A percentile compares a stretch with the other conserved stretches of the same genome.
These are phyloP conservation scores for Alternaria gansuensis DNA, from an alignment of 2,329 filamentous ascomycete genomes.

Conservation along the genomic window DNA sequence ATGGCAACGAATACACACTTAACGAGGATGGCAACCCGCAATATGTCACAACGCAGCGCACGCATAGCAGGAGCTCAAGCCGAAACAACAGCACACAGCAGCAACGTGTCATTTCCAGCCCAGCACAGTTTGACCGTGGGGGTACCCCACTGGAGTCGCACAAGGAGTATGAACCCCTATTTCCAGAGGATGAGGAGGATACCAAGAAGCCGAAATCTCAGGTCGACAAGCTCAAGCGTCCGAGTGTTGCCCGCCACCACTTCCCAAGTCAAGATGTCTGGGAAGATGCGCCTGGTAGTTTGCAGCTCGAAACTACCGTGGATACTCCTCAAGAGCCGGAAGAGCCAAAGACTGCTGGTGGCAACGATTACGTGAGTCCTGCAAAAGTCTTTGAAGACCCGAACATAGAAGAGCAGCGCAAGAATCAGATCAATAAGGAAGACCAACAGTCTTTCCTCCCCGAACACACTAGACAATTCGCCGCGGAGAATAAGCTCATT, in stretches of 20 bases:
- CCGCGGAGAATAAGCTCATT: conserved; percentile 63
- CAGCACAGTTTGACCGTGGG: conserved; percentile 60
- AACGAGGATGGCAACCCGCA: conserved; percentile 49
- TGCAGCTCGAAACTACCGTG: conserved; percentile 79
- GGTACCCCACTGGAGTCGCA: conserved; percentile 83
- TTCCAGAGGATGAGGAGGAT: conserved; percentile 76
- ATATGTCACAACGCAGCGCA: conserved; percentile 62
- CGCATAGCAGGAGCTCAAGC: conserved; percentile 59
- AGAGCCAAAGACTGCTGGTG: conserved; percentile 54
- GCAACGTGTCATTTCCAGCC: conserved; percentile 42
- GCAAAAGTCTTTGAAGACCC: conserved; percentile 56
- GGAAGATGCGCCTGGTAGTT: conserved; percentile 92
- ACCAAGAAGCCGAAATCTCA: conserved; percentile 62
- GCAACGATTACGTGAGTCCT: conserved; percentile 45
- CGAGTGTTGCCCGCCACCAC: conserved; percentile 62
- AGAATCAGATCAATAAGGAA: conserved; percentile 55
- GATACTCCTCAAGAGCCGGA: conserved; percentile 76
- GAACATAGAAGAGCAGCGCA: conserved; percentile 61
- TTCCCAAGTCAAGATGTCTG: conserved; percentile 97
- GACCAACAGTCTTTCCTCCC: conserved; percentile 56
- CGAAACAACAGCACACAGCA: conserved; percentile 69
- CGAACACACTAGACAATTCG: conserved; percentile 64
- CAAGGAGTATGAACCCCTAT: conserved; percentile 93
- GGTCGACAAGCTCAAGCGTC: conserved; percentile 65
- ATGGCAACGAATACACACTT: conserved; percentile 64